A percentile compares a stretch with the other conserved stretches of the same genome.
phyloP scores from a whole-genome alignment of 2,329 filamentous ascomycete species.

The Pseudopyrenochaeta lycopersici region DNA sequence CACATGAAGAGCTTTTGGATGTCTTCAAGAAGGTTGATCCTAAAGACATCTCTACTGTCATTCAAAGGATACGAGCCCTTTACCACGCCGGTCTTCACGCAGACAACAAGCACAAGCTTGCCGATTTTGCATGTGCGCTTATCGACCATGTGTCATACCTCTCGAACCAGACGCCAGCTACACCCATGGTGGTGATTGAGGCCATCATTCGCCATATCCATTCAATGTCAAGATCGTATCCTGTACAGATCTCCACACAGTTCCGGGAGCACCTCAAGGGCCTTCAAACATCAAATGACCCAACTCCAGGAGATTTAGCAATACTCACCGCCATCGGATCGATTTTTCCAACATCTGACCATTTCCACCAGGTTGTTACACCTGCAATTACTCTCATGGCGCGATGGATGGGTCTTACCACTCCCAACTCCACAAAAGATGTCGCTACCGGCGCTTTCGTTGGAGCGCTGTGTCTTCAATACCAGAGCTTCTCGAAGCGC shows the following conservation, averaged over 20 bases:
- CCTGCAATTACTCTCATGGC: slow-evolving; percentile 87
- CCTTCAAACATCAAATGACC: slow-evolving; percentile 63
- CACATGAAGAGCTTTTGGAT: slow-evolving; percentile 75
- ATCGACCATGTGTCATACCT: slow-evolving; percentile 72
- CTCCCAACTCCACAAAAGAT: slow-evolving; percentile 71
- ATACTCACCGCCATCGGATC: slow-evolving; percentile 84
- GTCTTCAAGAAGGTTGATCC: slow-evolving; percentile 69
- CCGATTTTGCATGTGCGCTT: slow-evolving; percentile 71
- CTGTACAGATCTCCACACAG: slow-evolving; percentile 76
- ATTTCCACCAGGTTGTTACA: slow-evolving; percentile 95
- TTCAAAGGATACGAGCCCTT: slow-evolving; percentile 90
- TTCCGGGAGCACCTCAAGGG: slow-evolving; percentile 77
- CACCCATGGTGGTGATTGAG: slow-evolving; percentile 76
- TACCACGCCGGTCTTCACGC: slow-evolving; percentile 87
- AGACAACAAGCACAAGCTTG: slow-evolving; percentile 85
- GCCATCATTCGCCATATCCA: slow-evolving; percentile 88
- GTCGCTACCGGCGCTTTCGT: slow-evolving; percentile 79
- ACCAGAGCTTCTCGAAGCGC: slow-evolving; percentile 82
- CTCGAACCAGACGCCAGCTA: slow-evolving; percentile 59
- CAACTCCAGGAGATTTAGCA: slow-evolving; percentile 75
- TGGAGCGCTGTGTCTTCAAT: slow-evolving; percentile 80
- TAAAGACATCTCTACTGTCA: slow-evolving; percentile 75
- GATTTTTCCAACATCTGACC: slow-evolving; percentile 94
- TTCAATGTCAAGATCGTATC: slow-evolving; percentile 87
- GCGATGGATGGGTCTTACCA: slow-evolving; percentile 81